Evolutionary conservation across 2,329 filamentous ascomycete species (phyloP), one percentile per base, ranked within the genome.

Genomic region (Cladorrhinum sp.): DNA sequence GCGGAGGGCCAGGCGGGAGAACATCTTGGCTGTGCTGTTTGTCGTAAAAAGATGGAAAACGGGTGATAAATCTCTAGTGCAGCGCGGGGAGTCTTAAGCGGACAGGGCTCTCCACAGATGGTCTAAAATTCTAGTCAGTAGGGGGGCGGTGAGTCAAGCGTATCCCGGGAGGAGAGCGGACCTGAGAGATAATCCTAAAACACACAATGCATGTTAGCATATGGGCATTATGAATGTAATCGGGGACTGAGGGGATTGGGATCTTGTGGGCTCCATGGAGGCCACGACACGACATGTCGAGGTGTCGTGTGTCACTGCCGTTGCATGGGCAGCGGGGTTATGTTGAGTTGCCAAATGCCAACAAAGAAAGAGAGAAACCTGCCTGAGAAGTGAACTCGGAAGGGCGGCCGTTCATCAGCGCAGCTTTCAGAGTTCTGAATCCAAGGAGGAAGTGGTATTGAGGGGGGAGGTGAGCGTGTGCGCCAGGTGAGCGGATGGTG

Each of bases 331-430:
- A 53, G 48, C 57, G 33, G 48, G 57, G 50, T 55, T 28, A 24
- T 12, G 28, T 20, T 28, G 24, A 51, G 33, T 23, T 18, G 33
- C 16, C 26, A 18, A 53, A 33, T 55, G 3, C 14, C 7, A 23
- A 54, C 42, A 16, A 50, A 51, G 33, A 16, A 50, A 51, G 33
- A 26, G 33, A 20, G 49, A 20, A 55, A 76, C 82, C 65, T 88
- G 91, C 89, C 86, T 93, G 90, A 79, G 89, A 93, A 80, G 90
- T 93, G 82, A 92, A 93, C 77, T 88, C 84, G 78, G 90, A 91
- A 80, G 85, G 83, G 84, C 88, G 87, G 82, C 88, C 88, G 88
- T 87, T 89, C 89, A 92, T 92, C 89, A 88, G 87, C 83, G 86
- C 88, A 82, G 82, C 77, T 82, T 77, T 70, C 49, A 72, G 61